Percentiles rank a stretch among this genome's conserved stretches.
phyloP scores from a whole-genome alignment of 2,329 filamentous ascomycete species.

The Fusarium tuaranense region DNA sequence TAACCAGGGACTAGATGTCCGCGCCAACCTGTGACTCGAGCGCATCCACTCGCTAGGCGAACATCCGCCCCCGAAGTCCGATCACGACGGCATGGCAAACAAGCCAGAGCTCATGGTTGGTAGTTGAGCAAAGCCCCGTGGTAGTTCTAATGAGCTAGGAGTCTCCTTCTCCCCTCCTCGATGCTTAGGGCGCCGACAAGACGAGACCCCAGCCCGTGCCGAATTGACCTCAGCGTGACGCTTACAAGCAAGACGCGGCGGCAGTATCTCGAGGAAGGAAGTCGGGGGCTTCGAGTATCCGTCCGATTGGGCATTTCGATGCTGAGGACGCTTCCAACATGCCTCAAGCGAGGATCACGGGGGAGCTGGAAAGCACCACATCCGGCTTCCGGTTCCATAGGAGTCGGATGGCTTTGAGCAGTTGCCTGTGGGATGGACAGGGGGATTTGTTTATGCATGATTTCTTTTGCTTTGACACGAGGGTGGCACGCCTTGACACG shows the following conservation, averaged over 20 bases:
- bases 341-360: slow-evolving; percentile 13
- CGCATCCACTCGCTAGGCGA: slow-evolving; percentile 18
- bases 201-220: slow-evolving; percentile 14
- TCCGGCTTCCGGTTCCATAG: not conserved
- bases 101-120: slow-evolving; percentile 30
- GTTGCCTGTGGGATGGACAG: slow-evolving; percentile 31
- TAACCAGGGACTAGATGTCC: slow-evolving; percentile 33
- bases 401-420: slow-evolving; percentile 11
- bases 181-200: slow-evolving; percentile 20
- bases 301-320: slow-evolving; percentile 15
- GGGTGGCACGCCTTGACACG: slow-evolving; percentile 13
- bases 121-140: slow-evolving; percentile 19
- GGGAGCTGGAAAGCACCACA: not conserved
- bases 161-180: slow-evolving; percentile 14
- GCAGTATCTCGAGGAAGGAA: slow-evolving; percentile 11
- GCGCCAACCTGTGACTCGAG: slow-evolving; percentile 30
- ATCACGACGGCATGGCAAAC: slow-evolving; percentile 22
- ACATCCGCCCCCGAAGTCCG: slow-evolving; percentile 8
- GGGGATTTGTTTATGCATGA: slow-evolving; percentile 22
- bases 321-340: slow-evolving; percentile 10
- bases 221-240: slow-evolving; percentile 5
- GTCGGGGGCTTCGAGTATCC: slow-evolving; percentile 8
- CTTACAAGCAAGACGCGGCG: slow-evolving; percentile 6
- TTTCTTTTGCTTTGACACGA: slow-evolving; percentile 25
- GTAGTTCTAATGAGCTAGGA: slow-evolving; percentile 24